These are phyloP conservation scores for Ceratonia siliqua DNA, from an alignment of 306 rosid genomes.

Conservation along the genomic window DNA sequence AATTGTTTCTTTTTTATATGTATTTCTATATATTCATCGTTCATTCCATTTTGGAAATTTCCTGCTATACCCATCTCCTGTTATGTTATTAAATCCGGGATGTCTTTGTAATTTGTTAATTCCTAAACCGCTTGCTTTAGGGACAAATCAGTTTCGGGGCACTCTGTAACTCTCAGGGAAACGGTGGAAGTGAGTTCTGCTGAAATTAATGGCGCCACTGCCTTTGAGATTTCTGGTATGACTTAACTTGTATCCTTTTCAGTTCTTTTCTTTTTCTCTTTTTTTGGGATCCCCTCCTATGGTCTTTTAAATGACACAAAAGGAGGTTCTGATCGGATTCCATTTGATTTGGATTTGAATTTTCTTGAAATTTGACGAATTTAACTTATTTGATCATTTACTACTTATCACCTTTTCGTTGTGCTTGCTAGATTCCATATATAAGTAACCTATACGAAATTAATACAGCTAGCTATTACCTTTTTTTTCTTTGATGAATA, in stretches of 20 bases:
- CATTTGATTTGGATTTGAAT: not conserved
- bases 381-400: not conserved
- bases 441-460: not conserved
- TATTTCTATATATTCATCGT: not conserved
- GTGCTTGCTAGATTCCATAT: not conserved
- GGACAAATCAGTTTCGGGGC: constrained; percentile 89
- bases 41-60: not conserved
- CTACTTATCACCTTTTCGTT: not conserved
- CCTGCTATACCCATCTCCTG: not conserved
- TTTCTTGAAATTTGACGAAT: not conserved
- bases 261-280: not conserved
- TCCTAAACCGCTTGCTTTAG: constrained; percentile 55
- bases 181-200: constrained; percentile 76
- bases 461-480: not conserved
- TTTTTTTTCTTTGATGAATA: not conserved
- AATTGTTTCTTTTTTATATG: not conserved
- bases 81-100: constrained; percentile 20
- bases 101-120: constrained; percentile 38
- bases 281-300: not conserved
- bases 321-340: not conserved
- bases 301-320: not conserved
- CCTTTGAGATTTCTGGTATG: constrained; percentile 66
- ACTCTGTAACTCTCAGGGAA: constrained; percentile 79
- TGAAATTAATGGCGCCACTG: constrained; percentile 68
- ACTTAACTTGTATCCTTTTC: not conserved